Evolutionary conservation across 768 basidiomycete species (phyloP), one percentile per base, ranked within the genome.

Genomic region (Dentipellis fragilis): DNA sequence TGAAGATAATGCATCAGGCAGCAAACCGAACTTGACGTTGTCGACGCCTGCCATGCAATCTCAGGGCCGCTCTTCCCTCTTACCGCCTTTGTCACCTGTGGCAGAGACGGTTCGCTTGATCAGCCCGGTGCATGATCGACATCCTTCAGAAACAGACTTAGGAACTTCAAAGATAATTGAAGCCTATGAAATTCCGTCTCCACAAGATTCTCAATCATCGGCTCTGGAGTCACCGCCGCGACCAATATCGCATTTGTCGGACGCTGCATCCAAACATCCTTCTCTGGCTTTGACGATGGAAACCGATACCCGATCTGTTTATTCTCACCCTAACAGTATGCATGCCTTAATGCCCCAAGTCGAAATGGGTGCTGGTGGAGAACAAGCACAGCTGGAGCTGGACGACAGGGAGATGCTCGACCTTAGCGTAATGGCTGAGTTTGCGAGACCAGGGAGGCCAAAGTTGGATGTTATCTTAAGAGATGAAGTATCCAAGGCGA

Each of bases 361-460:
- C n/a, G 56, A 42, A 47, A 49, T 35, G 42, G 58, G 57, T 10
- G 50, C 51, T n/a, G 23, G 47, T 19, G 65, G 63, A 34, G 67
- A 70, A 49, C 66, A 67, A 51, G 57, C 67, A 12, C 59, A 66
- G 56, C 70, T 84, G 16, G 75, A 77, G 55, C 67, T 88, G 55
- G 79, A 81, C 55, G 74, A 75, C 23, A 67, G 71, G 52, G 88
- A 91, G 64, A 71, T 80, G 62, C 67, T 70, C 6, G 85, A 87
- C 58, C 71, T 88, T 57, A 72, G 72, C 17, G 62, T 77, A 21
- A 72, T 89, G 48, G 72, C 83, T 7, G 87, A 89, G 68, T 72
- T 78, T 55, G 83, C 81, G 29, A 71, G 81, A 47, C 76, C 78
- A 3, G 89, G 89, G 2, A 78, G 80, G 63, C 89, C 88, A 22